phyloP scores from a whole-genome alignment of 345 rosid genomes.

The Camelina hispida region DNA sequence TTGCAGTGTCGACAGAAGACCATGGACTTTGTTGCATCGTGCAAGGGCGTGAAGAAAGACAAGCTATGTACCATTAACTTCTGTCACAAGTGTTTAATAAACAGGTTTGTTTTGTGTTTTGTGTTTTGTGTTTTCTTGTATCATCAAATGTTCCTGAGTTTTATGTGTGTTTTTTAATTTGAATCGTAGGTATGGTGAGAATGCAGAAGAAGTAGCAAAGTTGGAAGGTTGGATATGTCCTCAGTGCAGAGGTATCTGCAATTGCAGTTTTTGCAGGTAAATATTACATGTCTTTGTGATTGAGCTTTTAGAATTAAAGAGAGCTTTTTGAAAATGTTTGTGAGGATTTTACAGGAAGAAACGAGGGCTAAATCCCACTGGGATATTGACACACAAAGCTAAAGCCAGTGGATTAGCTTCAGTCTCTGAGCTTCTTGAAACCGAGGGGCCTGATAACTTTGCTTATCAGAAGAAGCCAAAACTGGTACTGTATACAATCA shows the following conservation, averaged over 20 bases:
- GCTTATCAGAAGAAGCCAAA: conserved; percentile 31
- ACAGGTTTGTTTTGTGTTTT: conserved; percentile 34
- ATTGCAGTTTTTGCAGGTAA: conserved; percentile 38
- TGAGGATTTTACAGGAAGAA: background rate
- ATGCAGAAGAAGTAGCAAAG: conserved; percentile 42
- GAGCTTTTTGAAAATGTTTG: background rate
- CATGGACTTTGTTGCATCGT: conserved; percentile 47
- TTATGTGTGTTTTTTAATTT: background rate
- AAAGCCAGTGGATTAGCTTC: conserved; percentile 64
- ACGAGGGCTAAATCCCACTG: conserved; percentile 1
- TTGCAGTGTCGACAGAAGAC: conserved; percentile 55
- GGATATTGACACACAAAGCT: conserved; percentile 15
- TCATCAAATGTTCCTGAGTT: background rate
- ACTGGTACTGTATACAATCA: conserved; percentile 29
- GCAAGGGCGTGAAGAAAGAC: conserved; percentile 31
- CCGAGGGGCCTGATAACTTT: conserved; percentile 51
- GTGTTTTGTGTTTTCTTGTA: background rate
- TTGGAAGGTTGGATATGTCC: conserved; percentile 40
- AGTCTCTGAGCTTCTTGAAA: conserved; percentile 66
- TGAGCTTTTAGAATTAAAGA: background rate
- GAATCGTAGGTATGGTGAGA: conserved; percentile 45
- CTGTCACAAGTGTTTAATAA: conserved; percentile 49
- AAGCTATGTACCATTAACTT: conserved; percentile 38
- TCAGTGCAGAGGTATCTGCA: conserved; percentile 29
- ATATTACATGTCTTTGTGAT: background rate